A percentile compares a stretch with the other conserved stretches of the same genome.
phyloP scores from a whole-genome alignment of 2,329 filamentous ascomycete species.

The Paecilomyces formosus region DNA sequence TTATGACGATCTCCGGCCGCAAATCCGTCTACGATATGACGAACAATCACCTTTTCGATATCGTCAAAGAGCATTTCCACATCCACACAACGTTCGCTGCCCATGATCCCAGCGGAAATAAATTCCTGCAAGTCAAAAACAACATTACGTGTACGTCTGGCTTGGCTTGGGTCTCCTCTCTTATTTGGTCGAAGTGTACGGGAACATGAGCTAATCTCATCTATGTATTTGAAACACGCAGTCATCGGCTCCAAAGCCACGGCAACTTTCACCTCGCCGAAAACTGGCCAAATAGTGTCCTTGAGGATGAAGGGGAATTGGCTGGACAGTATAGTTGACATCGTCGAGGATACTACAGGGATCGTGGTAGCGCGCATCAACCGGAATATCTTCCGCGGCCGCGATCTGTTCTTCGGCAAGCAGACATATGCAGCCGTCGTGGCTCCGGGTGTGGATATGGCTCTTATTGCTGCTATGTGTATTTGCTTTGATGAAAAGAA shows the following conservation, averaged over 20 bases:
- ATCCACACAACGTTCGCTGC: not conserved
- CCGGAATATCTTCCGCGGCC: not conserved
- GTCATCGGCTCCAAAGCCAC: not conserved
- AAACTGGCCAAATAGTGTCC: no score
- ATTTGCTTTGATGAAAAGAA: conserved; percentile 63
- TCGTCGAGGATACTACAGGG: not conserved
- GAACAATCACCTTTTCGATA: not conserved
- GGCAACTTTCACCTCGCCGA: not conserved
- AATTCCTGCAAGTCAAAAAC: not conserved
- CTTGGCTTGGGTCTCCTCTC: not conserved
- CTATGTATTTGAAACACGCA: not conserved
- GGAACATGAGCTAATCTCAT: not conserved
- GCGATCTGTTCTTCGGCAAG: conserved; percentile 32
- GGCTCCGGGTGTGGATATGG: conserved; percentile 60
- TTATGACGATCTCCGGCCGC: not conserved
- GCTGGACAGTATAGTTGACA: not conserved
- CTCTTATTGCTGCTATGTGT: conserved; percentile 58
- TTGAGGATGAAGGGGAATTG: not conserved
- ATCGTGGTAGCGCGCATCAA: not conserved
- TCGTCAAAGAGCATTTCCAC: not conserved
- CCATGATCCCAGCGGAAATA: not conserved
- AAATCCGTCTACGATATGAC: not conserved
- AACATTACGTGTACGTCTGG: not conserved
- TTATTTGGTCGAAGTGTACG: no score
- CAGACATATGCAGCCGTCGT: conserved; percentile 60